Conservation (phyloP, 2,329 filamentous ascomycete species). For the Sporothrix sp. region DNA sequence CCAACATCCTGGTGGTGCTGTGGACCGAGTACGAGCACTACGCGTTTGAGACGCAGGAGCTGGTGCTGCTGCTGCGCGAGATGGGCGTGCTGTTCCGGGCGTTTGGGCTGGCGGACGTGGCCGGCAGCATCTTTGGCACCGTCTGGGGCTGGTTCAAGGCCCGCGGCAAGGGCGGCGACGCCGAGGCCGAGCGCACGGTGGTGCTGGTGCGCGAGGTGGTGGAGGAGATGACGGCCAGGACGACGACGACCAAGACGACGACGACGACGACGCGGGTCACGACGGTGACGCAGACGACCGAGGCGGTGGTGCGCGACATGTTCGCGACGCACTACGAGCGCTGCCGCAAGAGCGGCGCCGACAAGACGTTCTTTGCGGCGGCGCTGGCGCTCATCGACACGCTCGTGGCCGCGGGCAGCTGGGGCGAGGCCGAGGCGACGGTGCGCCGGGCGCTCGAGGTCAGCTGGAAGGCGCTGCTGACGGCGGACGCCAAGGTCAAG, state of each 20-base stretch:
- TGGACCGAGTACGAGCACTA: slow-evolving; percentile 33
- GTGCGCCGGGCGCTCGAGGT: slow-evolving; percentile 29
- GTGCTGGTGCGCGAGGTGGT: slow-evolving; percentile 31
- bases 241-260: slow-evolving; percentile 25
- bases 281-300: slow-evolving; percentile 26
- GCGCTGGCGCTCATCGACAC: slow-evolving; percentile 27
- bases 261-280: slow-evolving; percentile 27
- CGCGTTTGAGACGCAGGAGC: slow-evolving; percentile 23
- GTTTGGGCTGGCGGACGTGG: slow-evolving; percentile 27
- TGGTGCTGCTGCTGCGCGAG: slow-evolving; percentile 29
- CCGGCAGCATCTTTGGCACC: slow-evolving; percentile 28
- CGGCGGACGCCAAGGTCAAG: slow-evolving; percentile 23
- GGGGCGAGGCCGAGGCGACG: slow-evolving; percentile 27
- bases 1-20: slow-evolving; percentile 30
- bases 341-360: slow-evolving; percentile 25
- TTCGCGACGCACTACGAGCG: slow-evolving; percentile 23
- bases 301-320: slow-evolving; percentile 23
- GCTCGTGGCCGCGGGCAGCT: slow-evolving; percentile 25
- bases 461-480: slow-evolving; percentile 30
- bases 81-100: slow-evolving; percentile 26
- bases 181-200: slow-evolving; percentile 27
- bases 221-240: slow-evolving; percentile 30
- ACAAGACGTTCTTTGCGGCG: slow-evolving; percentile 27
- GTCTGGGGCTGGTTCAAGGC: slow-evolving; percentile 32
- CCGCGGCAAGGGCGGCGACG: slow-evolving; percentile 23